Percentiles rank a stretch among this genome's conserved stretches.
Conservation (phyloP, 805 yeast species). For the Wickerhamiella dianesei region DNA sequence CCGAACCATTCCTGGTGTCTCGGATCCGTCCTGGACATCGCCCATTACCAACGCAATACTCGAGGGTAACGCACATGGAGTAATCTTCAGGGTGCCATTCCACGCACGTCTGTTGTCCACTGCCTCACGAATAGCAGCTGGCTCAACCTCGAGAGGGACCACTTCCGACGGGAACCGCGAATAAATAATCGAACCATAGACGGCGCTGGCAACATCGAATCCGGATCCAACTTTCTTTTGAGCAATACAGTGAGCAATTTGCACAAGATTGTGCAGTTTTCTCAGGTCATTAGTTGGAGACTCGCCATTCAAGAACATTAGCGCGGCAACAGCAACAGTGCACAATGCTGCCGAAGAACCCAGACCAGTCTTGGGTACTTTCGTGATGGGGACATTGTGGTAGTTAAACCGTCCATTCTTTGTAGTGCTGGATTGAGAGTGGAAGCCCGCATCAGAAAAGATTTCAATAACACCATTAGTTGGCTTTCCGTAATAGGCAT, state of each 20-base stretch:
- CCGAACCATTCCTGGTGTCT: conserved; percentile 80
- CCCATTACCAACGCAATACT: conserved; percentile 73
- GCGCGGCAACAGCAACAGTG: conserved; percentile 50
- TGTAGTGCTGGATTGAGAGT: conserved; percentile 45
- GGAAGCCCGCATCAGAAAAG: conserved; percentile 80
- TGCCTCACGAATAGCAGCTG: conserved; percentile 13
- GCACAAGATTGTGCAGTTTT: conserved; percentile 70
- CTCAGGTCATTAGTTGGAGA: conserved; percentile 11
- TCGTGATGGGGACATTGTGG: conserved; percentile 45
- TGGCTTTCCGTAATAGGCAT: conserved; percentile 36
- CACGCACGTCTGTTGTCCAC: conserved; percentile 31
- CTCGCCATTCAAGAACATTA: neutral
- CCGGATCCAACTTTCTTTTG: conserved; percentile 96
- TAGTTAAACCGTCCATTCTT: conserved; percentile 34
- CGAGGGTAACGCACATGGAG: conserved; percentile 50
- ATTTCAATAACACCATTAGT: conserved; percentile 38
- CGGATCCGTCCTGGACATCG: conserved; percentile 83
- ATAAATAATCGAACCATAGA: conserved; percentile 77
- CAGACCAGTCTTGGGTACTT: conserved; percentile 85
- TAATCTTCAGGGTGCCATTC: conserved; percentile 36
- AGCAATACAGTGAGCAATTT: conserved; percentile 82
- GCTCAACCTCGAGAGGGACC: conserved; percentile 23
- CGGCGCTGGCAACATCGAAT: conserved; percentile 93
- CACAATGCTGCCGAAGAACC: conserved; percentile 95
- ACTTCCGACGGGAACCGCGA: conserved; percentile 53